phyloP scores from a whole-genome alignment of 2,329 filamentous ascomycete genomes.

The Pseudogymnoascus sp. region DNA sequence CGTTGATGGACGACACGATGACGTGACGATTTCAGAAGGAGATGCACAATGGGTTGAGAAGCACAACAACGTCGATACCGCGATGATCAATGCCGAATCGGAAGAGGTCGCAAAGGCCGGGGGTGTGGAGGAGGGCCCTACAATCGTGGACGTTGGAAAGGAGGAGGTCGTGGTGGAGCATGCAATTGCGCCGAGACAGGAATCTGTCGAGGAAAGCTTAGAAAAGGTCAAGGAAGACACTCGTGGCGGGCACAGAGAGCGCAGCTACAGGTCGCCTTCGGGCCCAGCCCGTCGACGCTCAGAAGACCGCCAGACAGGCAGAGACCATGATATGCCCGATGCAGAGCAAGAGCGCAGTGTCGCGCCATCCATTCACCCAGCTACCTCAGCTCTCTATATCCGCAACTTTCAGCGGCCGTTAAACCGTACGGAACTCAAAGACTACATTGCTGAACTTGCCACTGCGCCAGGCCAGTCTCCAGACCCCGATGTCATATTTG shows the following conservation, averaged over 20 bases:
- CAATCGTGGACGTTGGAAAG: constrained; percentile 17
- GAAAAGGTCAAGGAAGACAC: background rate
- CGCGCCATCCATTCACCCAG: constrained; percentile 58
- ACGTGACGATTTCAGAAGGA: constrained; percentile 14
- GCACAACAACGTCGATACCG: constrained; percentile 19
- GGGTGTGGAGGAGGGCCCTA: constrained; percentile 11
- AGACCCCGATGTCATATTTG: constrained; percentile 49
- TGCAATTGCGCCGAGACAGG: background rate
- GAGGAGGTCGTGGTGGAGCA: constrained; percentile 16
- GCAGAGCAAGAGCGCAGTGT: constrained; percentile 28
- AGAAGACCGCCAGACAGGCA: constrained; percentile 13
- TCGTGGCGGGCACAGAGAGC: background rate
- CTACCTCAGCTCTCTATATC: constrained; percentile 77
- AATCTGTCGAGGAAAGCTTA: background rate
- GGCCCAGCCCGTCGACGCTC: background rate
- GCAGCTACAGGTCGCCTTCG: background rate
- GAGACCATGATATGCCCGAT: constrained; percentile 12
- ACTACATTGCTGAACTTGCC: constrained; percentile 64
- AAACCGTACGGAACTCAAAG: constrained; percentile 57
- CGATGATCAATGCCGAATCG: constrained; percentile 11
- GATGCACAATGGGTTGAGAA: constrained; percentile 22
- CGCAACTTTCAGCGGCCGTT: constrained; percentile 84
- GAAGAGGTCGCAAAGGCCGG: constrained; percentile 8
- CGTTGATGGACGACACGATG: constrained; percentile 11
- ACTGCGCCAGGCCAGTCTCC: constrained; percentile 45